These are phyloP conservation scores for Phytophthora syringae DNA, from an alignment of 352 stramenopile genomes.

Conservation along the genomic window DNA sequence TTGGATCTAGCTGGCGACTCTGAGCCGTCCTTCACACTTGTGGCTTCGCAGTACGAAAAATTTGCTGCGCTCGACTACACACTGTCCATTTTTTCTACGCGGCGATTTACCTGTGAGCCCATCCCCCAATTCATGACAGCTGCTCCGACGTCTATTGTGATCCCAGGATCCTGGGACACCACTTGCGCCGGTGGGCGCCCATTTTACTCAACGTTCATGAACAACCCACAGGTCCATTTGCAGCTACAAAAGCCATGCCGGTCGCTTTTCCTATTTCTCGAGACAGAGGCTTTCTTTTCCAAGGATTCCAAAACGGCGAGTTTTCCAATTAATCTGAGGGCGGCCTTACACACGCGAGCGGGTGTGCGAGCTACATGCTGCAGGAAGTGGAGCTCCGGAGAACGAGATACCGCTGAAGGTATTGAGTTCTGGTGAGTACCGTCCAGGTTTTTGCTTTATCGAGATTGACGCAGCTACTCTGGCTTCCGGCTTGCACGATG, in stretches of 20 bases:
- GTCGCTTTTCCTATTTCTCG: conserved; percentile 68
- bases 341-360: conserved; percentile 56
- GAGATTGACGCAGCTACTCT: conserved; percentile 44
- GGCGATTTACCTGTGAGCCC: conserved; percentile 64
- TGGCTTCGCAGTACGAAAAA: conserved; percentile 94
- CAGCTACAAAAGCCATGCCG: conserved; percentile 38
- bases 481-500: conserved; percentile 35
- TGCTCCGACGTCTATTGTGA: conserved; percentile 45
- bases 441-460: conserved; percentile 79
- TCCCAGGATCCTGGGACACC: conserved; percentile 51
- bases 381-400: conserved; percentile 15
- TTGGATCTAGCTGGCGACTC: conserved; percentile 60
- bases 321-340: conserved; percentile 74
- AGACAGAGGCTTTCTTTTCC: conserved; percentile 51
- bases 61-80: conserved; percentile 90
- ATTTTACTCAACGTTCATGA: conserved; percentile 82
- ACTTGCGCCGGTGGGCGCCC: conserved; percentile 63
- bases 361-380: conserved; percentile 48
- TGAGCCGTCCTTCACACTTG: conserved; percentile 82
- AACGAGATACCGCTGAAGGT: conserved; percentile 33
- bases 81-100: conserved; percentile 85
- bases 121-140: conserved; percentile 56
- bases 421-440: conserved; percentile 80
- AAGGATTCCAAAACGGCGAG: conserved; percentile 31
- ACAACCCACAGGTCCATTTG: conserved; percentile 81